Percentiles rank a stretch among this genome's conserved stretches.
Conservation (phyloP, 1,284 basidiomycete species). For the Tilletia indica region DNA sequence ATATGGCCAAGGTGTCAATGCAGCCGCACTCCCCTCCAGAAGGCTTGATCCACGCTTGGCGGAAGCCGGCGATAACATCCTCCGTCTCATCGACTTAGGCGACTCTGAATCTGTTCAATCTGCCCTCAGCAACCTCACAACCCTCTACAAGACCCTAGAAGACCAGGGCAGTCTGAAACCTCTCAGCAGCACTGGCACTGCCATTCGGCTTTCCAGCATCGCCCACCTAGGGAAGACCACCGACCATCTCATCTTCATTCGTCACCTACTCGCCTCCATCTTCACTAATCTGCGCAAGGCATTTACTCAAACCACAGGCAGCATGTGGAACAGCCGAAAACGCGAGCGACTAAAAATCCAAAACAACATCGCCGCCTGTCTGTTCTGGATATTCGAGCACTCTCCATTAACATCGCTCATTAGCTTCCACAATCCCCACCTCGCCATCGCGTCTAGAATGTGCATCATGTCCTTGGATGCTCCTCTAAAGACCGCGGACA, state of each 20-base stretch:
- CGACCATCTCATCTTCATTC: conserved; percentile 1
- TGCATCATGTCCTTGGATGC: conserved; percentile 9
- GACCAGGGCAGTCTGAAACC: neutral
- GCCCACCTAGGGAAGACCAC: neutral
- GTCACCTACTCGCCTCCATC: neutral
- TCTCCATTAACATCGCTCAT: conserved; percentile 6
- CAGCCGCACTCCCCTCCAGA: neutral
- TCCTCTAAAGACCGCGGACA: neutral
- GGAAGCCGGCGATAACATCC: neutral
- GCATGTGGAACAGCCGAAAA: neutral
- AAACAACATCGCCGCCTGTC: neutral
- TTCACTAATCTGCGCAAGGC: neutral
- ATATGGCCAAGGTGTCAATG: neutral
- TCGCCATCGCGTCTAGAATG: neutral
- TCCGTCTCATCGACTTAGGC: neutral
- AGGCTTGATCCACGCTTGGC: neutral
- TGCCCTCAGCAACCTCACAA: neutral
- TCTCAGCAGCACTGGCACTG: neutral
- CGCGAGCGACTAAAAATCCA: neutral
- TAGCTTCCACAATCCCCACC: conserved; percentile 12
- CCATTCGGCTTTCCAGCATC: neutral
- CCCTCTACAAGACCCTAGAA: neutral
- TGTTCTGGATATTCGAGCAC: neutral
- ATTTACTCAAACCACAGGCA: neutral
- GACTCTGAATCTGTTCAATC: neutral